A percentile compares a stretch with the other conserved stretches of the same genome.
Evolutionary conservation across 2,329 filamentous ascomycete genomes (phyloP).

Genomic region (Colletotrichum kahawae): DNA sequence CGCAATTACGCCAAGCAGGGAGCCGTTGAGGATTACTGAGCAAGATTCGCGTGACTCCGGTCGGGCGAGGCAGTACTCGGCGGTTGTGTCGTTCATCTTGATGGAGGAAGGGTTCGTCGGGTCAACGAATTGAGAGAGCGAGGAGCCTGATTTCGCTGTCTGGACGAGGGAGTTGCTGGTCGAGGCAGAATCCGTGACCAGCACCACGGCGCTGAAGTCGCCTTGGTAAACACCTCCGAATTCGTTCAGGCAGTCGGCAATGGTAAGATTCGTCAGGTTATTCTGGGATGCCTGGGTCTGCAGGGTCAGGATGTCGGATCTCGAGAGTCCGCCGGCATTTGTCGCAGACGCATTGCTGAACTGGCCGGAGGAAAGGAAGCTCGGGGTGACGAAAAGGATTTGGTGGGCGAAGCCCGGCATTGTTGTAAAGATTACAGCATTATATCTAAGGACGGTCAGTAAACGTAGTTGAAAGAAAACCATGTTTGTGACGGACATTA

Average conservation of each 20-base stretch:
- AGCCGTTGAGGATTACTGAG: conserved; percentile 46
- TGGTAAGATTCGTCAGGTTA: conserved; percentile 35
- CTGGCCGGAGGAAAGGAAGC: conserved; percentile 39
- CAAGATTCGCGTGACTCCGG: conserved; percentile 33
- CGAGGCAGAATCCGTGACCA: conserved; percentile 33
- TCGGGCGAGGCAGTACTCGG: conserved; percentile 14
- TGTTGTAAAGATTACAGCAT: conserved; percentile 53
- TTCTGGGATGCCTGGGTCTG: conserved; percentile 35
- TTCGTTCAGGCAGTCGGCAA: conserved; percentile 33
- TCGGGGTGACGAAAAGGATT: conserved; percentile 38
- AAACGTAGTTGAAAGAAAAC: not conserved
- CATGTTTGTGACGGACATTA: conserved; percentile 47
- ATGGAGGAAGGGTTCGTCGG: conserved; percentile 13
- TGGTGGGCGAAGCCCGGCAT: conserved; percentile 36
- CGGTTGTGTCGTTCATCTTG: conserved; percentile 25
- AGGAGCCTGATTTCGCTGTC: conserved; percentile 31
- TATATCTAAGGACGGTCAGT: conserved; percentile 45
- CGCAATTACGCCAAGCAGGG: conserved; percentile 47
- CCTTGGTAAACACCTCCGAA: conserved; percentile 36
- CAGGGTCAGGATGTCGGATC: conserved; percentile 38
- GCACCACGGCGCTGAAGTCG: conserved; percentile 37
- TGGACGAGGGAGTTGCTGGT: conserved; percentile 36
- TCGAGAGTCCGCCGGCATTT: conserved; percentile 39
- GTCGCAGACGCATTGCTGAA: conserved; percentile 39
- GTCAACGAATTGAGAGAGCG: conserved; percentile 20